Percentiles rank a stretch among this genome's conserved stretches.
phyloP scores from a whole-genome alignment of 2,329 filamentous ascomycete genomes.

The Xylaria sp. region DNA sequence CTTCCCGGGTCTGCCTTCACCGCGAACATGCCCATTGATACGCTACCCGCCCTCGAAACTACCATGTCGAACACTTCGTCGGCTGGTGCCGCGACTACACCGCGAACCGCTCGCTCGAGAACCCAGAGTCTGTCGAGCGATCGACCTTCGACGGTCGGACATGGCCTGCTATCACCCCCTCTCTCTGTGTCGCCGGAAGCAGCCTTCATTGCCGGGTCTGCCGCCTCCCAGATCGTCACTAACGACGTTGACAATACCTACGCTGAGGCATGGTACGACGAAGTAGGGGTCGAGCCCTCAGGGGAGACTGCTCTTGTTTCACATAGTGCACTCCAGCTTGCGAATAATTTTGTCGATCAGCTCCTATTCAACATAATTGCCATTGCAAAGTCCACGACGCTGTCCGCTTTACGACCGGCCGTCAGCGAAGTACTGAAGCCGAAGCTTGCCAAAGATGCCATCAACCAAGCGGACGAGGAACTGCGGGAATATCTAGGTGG shows the following conservation, averaged over 20 bases:
- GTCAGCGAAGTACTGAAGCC: constrained; percentile 86
- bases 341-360: constrained; percentile 94
- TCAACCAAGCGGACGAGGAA: constrained; percentile 82
- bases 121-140: constrained; percentile 73
- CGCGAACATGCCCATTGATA: constrained; percentile 30
- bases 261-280: constrained; percentile 69
- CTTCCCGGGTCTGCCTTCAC: constrained; percentile 31
- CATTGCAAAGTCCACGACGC: constrained; percentile 74
- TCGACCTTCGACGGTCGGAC: constrained; percentile 61
- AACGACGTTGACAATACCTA: constrained; percentile 83
- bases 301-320: constrained; percentile 74
- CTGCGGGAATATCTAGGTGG: constrained; percentile 84
- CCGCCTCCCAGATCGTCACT: constrained; percentile 89
- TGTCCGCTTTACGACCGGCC: constrained; percentile 76
- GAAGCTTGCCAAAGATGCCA: constrained; percentile 82
- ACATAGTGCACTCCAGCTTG: constrained; percentile 69
- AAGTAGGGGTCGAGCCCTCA: constrained; percentile 66
- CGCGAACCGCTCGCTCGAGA: constrained; percentile 45
- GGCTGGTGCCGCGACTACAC: constrained; percentile 14
- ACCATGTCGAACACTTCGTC: constrained; percentile 32
- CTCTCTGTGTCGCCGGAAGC: constrained; percentile 72
- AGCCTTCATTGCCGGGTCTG: constrained; percentile 84
- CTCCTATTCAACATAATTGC: constrained; percentile 89
- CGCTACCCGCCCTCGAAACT: constrained; percentile 20
- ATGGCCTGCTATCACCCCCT: constrained; percentile 67